Evolutionary conservation across 805 yeast species (phyloP).

Genomic region (Pichia cabralensis): DNA sequence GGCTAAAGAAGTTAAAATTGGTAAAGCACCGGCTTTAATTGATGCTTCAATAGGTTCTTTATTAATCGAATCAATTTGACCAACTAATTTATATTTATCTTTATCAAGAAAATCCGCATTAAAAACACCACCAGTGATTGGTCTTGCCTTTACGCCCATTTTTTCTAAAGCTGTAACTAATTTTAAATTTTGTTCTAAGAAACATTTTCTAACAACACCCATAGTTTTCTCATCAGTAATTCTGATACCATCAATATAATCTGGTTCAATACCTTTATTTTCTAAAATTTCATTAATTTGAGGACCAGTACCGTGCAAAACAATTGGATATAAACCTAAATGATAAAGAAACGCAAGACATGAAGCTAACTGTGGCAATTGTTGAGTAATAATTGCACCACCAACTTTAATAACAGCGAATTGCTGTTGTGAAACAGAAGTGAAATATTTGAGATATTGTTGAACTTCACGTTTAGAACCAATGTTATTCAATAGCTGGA

Average conservation of each 20-base stretch:
- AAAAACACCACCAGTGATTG: slow-evolving; percentile 96
- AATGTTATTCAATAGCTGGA: slow-evolving; percentile 88
- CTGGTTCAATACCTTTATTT: slow-evolving; percentile 90
- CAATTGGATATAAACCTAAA: slow-evolving; percentile 94
- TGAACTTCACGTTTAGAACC: slow-evolving; percentile 98
- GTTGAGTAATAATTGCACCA: slow-evolving; percentile 96
- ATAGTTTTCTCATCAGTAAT: slow-evolving; percentile 91
- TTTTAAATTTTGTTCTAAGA: slow-evolving; percentile 89
- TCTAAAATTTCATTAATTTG: slow-evolving; percentile 93
- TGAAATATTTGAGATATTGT: slow-evolving; percentile 92
- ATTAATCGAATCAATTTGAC: slow-evolving; percentile 77
- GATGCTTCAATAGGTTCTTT: slow-evolving; percentile 89
- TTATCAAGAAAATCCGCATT: slow-evolving; percentile 86
- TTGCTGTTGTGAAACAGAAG: slow-evolving; percentile 92
- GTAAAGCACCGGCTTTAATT: slow-evolving; percentile 92
- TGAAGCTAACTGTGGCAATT: slow-evolving; percentile 85
- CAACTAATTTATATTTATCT: slow-evolving; percentile 87
- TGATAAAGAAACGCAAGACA: slow-evolving; percentile 94
- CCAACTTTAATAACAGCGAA: slow-evolving; percentile 98
- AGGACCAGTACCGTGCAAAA: slow-evolving; percentile 97
- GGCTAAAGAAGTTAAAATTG: slow-evolving; percentile 91
- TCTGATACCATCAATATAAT: slow-evolving; percentile 92
- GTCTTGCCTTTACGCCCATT: slow-evolving; percentile 97
- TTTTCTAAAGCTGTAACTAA: slow-evolving; percentile 92
- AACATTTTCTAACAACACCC: slow-evolving; percentile 93